Conservation (phyloP, 1,139 yeast genomes). For the Geotrichum restrictum region DNA sequence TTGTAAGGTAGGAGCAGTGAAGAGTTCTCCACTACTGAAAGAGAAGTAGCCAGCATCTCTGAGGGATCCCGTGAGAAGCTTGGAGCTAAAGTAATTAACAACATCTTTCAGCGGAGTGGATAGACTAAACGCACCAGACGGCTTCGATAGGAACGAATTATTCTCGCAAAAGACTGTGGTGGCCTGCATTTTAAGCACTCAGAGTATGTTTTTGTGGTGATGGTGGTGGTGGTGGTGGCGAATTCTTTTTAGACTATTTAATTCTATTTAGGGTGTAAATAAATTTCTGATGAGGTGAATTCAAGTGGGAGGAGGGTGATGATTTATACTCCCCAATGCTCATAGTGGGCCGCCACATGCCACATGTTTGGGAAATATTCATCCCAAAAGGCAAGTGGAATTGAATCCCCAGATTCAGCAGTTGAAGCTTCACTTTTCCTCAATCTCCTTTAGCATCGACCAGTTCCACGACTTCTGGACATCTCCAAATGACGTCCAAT, state of each 20-base stretch:
- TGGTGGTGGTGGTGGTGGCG: not conserved
- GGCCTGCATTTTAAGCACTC: not conserved
- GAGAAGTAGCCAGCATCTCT: conserved; percentile 11
- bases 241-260: not conserved
- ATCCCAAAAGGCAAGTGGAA: too few species aligned
- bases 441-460: not conserved
- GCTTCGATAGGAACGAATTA: not conserved
- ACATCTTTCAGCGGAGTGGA: conserved; percentile 7
- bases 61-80: conserved; percentile 3
- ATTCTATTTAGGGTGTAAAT: too few species aligned
- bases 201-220: too few species aligned
- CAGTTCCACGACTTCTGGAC: not conserved
- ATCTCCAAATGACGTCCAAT: not conserved
- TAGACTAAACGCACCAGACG: conserved; percentile 4
- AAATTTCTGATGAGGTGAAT: too few species aligned
- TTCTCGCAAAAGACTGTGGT: conserved; percentile 18
- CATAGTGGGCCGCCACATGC: too few species aligned
- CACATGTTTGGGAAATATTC: too few species aligned
- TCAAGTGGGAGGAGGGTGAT: too few species aligned
- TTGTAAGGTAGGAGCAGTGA: not conserved
- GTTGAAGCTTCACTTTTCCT: not conserved
- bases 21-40: conserved; percentile 16
- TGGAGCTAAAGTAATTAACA: conserved; percentile 6
- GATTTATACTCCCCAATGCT: too few species aligned
- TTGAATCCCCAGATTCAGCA: too few species aligned